Percentiles rank a stretch among this genome's conserved stretches.
phyloP scores from a whole-genome alignment of 306 rosid species.

The Trichosanthes truncata region DNA sequence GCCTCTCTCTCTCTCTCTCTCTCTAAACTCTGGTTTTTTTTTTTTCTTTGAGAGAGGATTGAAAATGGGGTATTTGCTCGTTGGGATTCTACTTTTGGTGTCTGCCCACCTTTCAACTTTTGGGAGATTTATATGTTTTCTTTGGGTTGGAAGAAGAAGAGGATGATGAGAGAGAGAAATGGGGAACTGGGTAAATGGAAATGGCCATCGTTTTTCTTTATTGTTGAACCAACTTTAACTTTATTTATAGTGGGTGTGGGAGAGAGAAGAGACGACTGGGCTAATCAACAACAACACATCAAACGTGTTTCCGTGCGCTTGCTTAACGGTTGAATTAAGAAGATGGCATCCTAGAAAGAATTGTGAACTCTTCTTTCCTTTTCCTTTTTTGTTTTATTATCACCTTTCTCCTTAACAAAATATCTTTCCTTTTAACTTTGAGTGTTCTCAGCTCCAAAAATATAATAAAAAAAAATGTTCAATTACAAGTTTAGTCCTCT shows the following conservation, averaged over 20 bases:
- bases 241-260: slow-evolving; percentile 1
- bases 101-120: neutral
- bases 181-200: neutral
- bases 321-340: slow-evolving; percentile 1
- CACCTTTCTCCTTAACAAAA: neutral
- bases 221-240: slow-evolving; percentile 1
- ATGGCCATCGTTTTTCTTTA: neutral
- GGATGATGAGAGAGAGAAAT: neutral
- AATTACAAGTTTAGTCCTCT: too few species aligned
- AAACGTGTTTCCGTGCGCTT: neutral
- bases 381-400: neutral
- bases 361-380: neutral
- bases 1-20: neutral
- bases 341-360: neutral
- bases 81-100: neutral
- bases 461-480: too few species aligned
- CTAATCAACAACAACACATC: neutral
- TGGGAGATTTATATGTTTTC: neutral
- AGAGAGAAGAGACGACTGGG: neutral
- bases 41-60: neutral
- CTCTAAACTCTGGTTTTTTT: neutral
- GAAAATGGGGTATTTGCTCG: neutral
- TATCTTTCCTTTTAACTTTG: neutral
- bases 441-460: too few species aligned
- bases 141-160: neutral